Conservation (phyloP, 1,139 yeast species). For the Debaryomyces udenii region DNA sequence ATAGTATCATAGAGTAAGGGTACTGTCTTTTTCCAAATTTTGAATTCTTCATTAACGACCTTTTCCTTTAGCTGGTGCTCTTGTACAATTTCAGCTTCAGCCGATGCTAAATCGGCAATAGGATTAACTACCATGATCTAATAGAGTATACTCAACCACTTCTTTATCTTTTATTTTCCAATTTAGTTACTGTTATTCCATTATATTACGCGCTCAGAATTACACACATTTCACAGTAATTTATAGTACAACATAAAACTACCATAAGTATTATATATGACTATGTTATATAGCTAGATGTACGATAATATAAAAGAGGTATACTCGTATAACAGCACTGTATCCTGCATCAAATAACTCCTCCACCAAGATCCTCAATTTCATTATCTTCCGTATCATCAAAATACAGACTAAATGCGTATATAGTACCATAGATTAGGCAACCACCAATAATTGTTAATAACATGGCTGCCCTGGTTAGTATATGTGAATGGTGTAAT, state of each 20-base stretch:
- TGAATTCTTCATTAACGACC: constrained; percentile 69
- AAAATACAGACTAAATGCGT: constrained; percentile 71
- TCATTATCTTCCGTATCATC: constrained; percentile 57
- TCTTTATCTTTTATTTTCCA: background rate
- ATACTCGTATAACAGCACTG: too few species aligned
- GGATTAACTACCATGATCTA: constrained; percentile 12
- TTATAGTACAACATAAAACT: background rate
- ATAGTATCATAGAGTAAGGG: constrained; percentile 83
- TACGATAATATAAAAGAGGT: background rate
- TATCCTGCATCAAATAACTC: constrained; percentile 1
- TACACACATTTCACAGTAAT: constrained; percentile 1
- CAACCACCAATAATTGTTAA: constrained; percentile 72
- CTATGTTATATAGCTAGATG: background rate
- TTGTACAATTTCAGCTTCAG: constrained; percentile 37
- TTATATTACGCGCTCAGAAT: constrained; percentile 3
- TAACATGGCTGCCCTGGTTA: constrained; percentile 59
- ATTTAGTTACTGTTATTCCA: constrained; percentile 1
- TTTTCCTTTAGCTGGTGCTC: constrained; percentile 56
- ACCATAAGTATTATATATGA: constrained; percentile 4
- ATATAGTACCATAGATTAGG: constrained; percentile 72
- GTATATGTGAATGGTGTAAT: constrained; percentile 63
- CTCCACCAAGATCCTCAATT: constrained; percentile 8
- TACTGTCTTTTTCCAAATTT: constrained; percentile 95
- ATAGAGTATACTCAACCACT: background rate
- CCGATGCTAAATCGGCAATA: constrained; percentile 20